Base-by-base conservation (phyloP, 1,284 basidiomycete genomes). In the Kwoniella shivajii region DNA sequence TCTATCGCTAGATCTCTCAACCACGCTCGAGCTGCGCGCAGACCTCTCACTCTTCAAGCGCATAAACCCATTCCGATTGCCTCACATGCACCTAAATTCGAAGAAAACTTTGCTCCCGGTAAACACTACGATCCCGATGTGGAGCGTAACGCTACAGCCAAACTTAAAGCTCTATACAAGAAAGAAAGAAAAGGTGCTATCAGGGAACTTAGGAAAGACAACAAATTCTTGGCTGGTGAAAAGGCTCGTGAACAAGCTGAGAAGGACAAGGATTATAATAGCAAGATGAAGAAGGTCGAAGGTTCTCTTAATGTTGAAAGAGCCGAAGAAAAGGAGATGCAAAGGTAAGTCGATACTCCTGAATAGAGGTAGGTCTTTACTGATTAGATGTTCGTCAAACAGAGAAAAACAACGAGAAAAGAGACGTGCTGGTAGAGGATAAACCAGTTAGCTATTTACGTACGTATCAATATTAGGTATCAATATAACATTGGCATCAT, bases 101-200 rank as follows among this genome's bases (percentile, higher is more conserved):
- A 96, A 71, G 82, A 85, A 39, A 84, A 86, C 37, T 88, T 86
- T 42, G 91, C 90, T 18, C 66, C 73, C 42, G 68, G 67, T 50
- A 82, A 89, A 56, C 88, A 88, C 53, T 89, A 89, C 71, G 95
- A 99, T 77, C 94, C 96, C 2, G 94, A 99, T 75, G 86, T 86
- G 56, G 92, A 96, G 71, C 87, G 91, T 42, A 93, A 92, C 66
- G 90, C 91, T 64, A 84, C 86, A 0, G 80, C 87, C 60, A 99
- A 99, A 78, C 79, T 99, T 67, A 88, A 89, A 48, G 84, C 86
- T 34, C 85, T 95, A 75, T 88, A 92, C 82, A 96, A 96, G 80
- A 89, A 98, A 80, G 96, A 99, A 80, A 84, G 85, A 74, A 99
- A 98, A 82, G 94, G 96, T 31, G 96, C 96, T 2, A 92, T 99